Evolutionary conservation across 306 rosid genomes (phyloP).

Genomic region (Pueraria montana): DNA sequence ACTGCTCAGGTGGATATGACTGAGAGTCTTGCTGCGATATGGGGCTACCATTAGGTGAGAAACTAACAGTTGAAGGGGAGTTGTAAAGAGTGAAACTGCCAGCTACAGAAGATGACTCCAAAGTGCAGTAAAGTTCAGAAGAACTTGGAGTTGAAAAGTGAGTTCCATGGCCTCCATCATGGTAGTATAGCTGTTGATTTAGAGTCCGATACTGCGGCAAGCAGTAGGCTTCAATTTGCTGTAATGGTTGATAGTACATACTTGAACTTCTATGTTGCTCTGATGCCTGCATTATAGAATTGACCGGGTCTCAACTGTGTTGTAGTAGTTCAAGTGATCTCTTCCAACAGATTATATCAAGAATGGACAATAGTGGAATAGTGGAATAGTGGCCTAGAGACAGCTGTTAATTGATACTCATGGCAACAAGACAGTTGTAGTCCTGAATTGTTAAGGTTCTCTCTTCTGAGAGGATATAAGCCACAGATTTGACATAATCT

Average conservation of each 20-base stretch:
- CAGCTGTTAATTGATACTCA: constrained; percentile 37
- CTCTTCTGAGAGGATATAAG: constrained; percentile 28
- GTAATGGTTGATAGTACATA: constrained; percentile 77
- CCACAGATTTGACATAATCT: constrained; percentile 46
- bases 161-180: constrained; percentile 60
- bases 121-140: constrained; percentile 70
- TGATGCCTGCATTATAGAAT: constrained; percentile 78
- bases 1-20: constrained; percentile 61
- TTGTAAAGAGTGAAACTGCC: constrained; percentile 56
- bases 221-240: constrained; percentile 72
- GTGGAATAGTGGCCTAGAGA: constrained; percentile 19
- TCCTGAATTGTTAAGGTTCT: constrained; percentile 24
- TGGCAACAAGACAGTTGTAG: neutral
- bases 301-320: neutral
- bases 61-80: constrained; percentile 72
- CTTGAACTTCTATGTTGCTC: constrained; percentile 69
- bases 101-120: constrained; percentile 82
- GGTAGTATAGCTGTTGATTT: constrained; percentile 61
- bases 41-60: constrained; percentile 80
- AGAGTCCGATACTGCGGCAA: constrained; percentile 66
- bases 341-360: constrained; percentile 6
- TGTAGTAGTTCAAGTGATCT: constrained; percentile 11
- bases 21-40: constrained; percentile 78
- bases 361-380: neutral
- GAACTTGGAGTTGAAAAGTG: constrained; percentile 53